These are phyloP conservation scores for Magnaporthiopsis rhizophila DNA, from an alignment of 2,329 filamentous ascomycete species.

Conservation along the genomic window DNA sequence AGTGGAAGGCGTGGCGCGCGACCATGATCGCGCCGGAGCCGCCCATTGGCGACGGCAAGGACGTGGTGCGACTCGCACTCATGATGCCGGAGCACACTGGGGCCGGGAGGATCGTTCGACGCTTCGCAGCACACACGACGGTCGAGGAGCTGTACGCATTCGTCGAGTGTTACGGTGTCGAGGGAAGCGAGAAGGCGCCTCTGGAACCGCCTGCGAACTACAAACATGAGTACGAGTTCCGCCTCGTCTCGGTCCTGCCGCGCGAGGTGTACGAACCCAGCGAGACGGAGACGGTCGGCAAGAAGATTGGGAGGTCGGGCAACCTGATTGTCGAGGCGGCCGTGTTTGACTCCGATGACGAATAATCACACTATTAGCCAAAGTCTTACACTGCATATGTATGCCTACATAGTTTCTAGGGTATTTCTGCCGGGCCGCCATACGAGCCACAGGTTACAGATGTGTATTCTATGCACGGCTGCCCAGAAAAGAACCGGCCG, in stretches of 20 bases:
- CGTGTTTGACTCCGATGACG: slow-evolving; percentile 23
- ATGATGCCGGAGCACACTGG: slow-evolving; percentile 53
- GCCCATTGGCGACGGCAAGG: slow-evolving; percentile 44
- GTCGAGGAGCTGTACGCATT: slow-evolving; percentile 93
- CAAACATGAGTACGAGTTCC: slow-evolving; percentile 76
- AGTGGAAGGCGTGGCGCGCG: slow-evolving; percentile 79
- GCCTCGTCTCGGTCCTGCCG: slow-evolving; percentile 78
- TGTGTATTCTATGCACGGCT: too few species aligned
- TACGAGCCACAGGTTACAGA: too few species aligned
- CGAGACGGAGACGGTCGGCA: slow-evolving; percentile 55
- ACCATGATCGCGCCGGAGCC: slow-evolving; percentile 59
- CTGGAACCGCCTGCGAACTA: slow-evolving; percentile 52
- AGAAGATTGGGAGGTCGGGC: slow-evolving; percentile 71
- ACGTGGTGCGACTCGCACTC: slow-evolving; percentile 62
- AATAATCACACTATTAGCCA: slow-evolving; percentile 11
- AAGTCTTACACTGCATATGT: too few species aligned
- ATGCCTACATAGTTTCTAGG: too few species aligned
- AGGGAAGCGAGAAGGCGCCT: slow-evolving; percentile 26
- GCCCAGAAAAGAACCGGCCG: too few species aligned
- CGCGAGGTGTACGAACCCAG: slow-evolving; percentile 70
- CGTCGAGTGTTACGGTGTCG: slow-evolving; percentile 77
- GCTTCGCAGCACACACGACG: slow-evolving; percentile 57
- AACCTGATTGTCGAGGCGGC: slow-evolving; percentile 79
- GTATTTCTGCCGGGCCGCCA: too few species aligned
- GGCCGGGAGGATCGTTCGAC: slow-evolving; percentile 64